phyloP scores from a whole-genome alignment of 1,284 basidiomycete species.

The Mrakiaceae sp. region DNA sequence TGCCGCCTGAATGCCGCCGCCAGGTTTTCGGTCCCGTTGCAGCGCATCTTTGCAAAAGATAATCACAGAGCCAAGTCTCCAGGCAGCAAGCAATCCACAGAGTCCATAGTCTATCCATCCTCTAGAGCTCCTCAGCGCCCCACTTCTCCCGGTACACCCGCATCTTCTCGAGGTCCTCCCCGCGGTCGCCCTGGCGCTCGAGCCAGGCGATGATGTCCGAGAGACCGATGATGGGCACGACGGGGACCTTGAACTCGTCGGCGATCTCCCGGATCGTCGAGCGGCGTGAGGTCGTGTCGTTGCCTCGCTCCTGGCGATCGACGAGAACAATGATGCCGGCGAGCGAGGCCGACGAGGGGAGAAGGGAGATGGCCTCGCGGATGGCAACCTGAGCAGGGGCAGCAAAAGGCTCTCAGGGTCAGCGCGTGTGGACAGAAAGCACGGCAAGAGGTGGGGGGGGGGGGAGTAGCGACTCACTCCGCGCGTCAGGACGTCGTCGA shows the following conservation, averaged over 20 bases:
- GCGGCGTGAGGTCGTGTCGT: slow-evolving; percentile 39
- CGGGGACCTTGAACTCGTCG: slow-evolving; percentile 51
- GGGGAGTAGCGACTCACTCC: slow-evolving; percentile 39
- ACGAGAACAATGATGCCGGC: slow-evolving; percentile 85
- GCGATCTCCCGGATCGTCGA: slow-evolving; percentile 82
- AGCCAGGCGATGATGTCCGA: slow-evolving; percentile 77
- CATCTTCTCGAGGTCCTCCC: slow-evolving; percentile 62
- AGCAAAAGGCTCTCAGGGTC: too few species aligned
- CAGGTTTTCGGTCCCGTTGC: too few species aligned
- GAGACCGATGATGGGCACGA: slow-evolving; percentile 69
- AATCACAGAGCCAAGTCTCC: too few species aligned
- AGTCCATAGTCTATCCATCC: neutral
- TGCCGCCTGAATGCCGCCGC: too few species aligned
- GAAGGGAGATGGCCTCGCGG: slow-evolving; percentile 62
- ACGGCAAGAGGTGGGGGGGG: neutral
- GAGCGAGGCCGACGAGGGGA: slow-evolving; percentile 55
- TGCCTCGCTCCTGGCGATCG: slow-evolving; percentile 78
- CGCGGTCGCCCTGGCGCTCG: slow-evolving; percentile 45
- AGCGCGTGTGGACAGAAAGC: neutral
- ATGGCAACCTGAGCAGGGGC: slow-evolving; percentile 56
- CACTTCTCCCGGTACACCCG: slow-evolving; percentile 68
- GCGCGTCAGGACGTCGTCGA: slow-evolving; percentile 95
- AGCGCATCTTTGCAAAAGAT: too few species aligned
- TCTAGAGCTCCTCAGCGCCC: slow-evolving; percentile 35
- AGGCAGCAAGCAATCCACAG: too few species aligned